These are phyloP conservation scores for Vanrija pseudolonga DNA, from an alignment of 1,284 basidiomycete species.

Conservation along the genomic window DNA sequence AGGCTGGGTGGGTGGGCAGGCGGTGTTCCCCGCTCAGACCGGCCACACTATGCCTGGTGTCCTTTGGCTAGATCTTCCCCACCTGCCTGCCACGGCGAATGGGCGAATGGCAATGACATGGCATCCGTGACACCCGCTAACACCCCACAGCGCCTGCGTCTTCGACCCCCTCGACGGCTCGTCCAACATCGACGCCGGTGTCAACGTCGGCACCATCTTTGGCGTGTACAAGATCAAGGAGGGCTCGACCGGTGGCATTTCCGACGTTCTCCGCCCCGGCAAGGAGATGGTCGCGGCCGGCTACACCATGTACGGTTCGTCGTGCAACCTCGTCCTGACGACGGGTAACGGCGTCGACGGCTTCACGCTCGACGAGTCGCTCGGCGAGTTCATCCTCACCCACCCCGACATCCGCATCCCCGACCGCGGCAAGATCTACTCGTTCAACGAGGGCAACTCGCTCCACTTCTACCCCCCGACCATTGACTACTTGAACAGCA, in stretches of 20 bases:
- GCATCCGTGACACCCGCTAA: neutral
- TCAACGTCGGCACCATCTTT: slow-evolving; percentile 99
- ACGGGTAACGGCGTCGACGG: slow-evolving; percentile 97
- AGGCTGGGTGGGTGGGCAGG: neutral
- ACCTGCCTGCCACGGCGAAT: too few species aligned
- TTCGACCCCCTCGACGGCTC: slow-evolving; percentile 98
- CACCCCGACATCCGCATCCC: slow-evolving; percentile 97
- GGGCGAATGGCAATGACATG: too few species aligned
- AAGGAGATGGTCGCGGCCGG: slow-evolving; percentile 98
- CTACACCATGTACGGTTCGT: slow-evolving; percentile 98
- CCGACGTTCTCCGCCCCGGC: slow-evolving; percentile 90
- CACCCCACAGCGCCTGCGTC: slow-evolving; percentile 68
- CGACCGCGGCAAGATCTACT: slow-evolving; percentile 95
- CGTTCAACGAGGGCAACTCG: slow-evolving; percentile 98
- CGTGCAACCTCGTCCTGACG: slow-evolving; percentile 92
- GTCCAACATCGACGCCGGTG: slow-evolving; percentile 99
- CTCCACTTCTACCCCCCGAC: slow-evolving; percentile 89
- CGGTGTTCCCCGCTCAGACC: neutral
- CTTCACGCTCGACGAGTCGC: slow-evolving; percentile 91
- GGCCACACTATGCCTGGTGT: neutral
- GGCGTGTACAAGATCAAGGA: slow-evolving; percentile 84
- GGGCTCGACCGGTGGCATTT: slow-evolving; percentile 70
- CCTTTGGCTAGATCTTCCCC: too few species aligned
- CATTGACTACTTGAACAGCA: slow-evolving; percentile 82
- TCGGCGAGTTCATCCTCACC: slow-evolving; percentile 98